A percentile compares a stretch with the other conserved stretches of the same genome.
Conservation (phyloP, 805 yeast genomes). For the Millerozyma miso region DNA sequence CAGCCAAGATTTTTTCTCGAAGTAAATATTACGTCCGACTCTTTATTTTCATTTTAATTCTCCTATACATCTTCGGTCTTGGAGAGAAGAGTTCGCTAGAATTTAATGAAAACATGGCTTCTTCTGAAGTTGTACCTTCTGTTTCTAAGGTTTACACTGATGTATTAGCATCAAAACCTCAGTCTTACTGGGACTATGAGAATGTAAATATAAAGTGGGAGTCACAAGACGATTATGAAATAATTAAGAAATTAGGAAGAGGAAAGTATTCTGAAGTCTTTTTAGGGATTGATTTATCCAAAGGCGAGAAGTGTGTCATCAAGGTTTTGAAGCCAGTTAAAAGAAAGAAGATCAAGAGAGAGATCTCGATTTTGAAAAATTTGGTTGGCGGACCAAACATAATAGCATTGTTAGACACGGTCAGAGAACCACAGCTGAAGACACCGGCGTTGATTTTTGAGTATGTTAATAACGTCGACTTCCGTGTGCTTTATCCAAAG, state of each 20-base stretch:
- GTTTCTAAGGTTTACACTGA: conserved; percentile 78
- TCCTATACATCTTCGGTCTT: conserved; percentile 5
- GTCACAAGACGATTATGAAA: conserved; percentile 78
- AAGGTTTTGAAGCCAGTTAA: conserved; percentile 93
- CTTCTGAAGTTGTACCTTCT: conserved; percentile 36
- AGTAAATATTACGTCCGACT: neutral
- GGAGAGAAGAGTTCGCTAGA: neutral
- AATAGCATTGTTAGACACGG: conserved; percentile 73
- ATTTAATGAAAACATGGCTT: conserved; percentile 5
- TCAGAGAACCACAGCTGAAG: conserved; percentile 77
- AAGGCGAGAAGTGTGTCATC: conserved; percentile 68
- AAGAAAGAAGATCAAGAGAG: conserved; percentile 87
- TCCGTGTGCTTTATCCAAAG: conserved; percentile 79
- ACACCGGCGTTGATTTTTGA: conserved; percentile 90
- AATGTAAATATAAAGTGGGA: conserved; percentile 79
- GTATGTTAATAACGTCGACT: conserved; percentile 78
- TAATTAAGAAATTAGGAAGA: conserved; percentile 78
- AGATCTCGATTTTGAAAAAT: conserved; percentile 81
- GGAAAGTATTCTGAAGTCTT: conserved; percentile 95
- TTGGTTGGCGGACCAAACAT: conserved; percentile 81
- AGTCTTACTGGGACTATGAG: conserved; percentile 80
- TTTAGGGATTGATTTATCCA: conserved; percentile 66
- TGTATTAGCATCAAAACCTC: conserved; percentile 71
- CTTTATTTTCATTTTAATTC: conserved; percentile 4
- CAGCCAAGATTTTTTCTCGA: conserved; percentile 4